A percentile compares a stretch with the other conserved stretches of the same genome.
phyloP scores from a whole-genome alignment of 257 asterid genomes.

The Apocynum venetum region DNA sequence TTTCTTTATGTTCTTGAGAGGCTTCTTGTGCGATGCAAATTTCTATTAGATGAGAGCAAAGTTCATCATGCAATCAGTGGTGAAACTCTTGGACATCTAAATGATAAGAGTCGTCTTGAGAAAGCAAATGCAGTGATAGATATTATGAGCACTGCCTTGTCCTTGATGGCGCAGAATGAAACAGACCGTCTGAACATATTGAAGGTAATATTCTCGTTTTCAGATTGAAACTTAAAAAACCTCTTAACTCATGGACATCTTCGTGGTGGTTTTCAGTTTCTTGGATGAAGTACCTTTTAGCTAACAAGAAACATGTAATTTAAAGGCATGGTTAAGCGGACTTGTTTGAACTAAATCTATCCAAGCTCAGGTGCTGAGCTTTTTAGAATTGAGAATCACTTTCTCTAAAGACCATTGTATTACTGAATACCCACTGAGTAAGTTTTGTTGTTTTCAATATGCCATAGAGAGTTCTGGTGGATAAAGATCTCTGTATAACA shows the following conservation, averaged over 20 bases:
- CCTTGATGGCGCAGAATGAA: conserved; percentile 95
- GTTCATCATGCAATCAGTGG: conserved; percentile 51
- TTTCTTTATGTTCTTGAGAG: conserved; percentile 89
- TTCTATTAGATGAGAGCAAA: conserved; percentile 95
- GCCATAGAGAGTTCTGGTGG: not conserved
- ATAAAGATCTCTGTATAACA: not conserved
- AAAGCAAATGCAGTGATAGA: conserved; percentile 93
- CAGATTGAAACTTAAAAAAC: not conserved
- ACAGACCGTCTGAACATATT: conserved; percentile 91
- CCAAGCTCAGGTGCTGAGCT: not conserved
- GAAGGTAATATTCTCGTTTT: conserved; percentile 47
- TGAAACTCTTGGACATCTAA: conserved; percentile 48
- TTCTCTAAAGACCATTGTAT: not conserved
- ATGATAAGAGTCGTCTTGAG: conserved; percentile 68
- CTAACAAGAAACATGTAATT: not conserved
- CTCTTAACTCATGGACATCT: not conserved
- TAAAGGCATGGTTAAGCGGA: not conserved
- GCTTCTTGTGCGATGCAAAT: conserved; percentile 91
- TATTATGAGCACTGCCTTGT: conserved; percentile 88
- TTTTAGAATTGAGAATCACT: not conserved
- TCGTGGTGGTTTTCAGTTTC: not conserved
- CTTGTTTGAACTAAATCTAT: not conserved
- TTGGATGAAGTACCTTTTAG: not conserved
- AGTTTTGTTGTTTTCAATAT: not conserved
- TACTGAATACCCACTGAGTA: not conserved